Percentiles rank a stretch among this genome's conserved stretches.
Evolutionary conservation across 768 basidiomycete species (phyloP).

Genomic region (Podaxis sp.): DNA sequence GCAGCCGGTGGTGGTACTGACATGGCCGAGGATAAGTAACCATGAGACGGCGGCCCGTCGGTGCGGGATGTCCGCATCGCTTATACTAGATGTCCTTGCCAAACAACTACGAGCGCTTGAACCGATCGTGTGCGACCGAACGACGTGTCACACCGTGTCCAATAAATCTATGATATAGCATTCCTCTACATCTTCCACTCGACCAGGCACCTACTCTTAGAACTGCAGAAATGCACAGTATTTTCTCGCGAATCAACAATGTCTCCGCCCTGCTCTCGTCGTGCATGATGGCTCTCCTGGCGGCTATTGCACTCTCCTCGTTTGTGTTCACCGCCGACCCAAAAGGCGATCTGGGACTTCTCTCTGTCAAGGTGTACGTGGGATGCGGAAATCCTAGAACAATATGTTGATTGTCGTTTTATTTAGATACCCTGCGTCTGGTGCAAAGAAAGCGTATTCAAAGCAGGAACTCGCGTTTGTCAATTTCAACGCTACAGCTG

Average conservation of each 20-base stretch:
- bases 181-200: slow-evolving; percentile 2
- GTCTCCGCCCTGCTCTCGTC: slow-evolving; percentile 71
- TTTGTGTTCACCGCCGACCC: slow-evolving; percentile 61
- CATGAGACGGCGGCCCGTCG: background rate
- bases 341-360: slow-evolving; percentile 55
- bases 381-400: background rate
- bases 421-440: slow-evolving; percentile 46
- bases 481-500: slow-evolving; percentile 79
- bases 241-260: slow-evolving; percentile 72
- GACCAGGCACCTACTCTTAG: background rate
- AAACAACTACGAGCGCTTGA: slow-evolving; percentile 16
- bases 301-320: slow-evolving; percentile 71
- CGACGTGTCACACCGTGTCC: slow-evolving; percentile 14
- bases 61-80: background rate
- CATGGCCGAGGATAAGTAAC: slow-evolving; percentile 8
- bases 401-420: background rate
- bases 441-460: slow-evolving; percentile 46
- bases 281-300: slow-evolving; percentile 71
- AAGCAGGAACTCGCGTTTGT: slow-evolving; percentile 80
- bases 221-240: slow-evolving; percentile 58
- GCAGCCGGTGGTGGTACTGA: slow-evolving; percentile 41
- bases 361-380: slow-evolving; percentile 76
- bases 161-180: slow-evolving; percentile 4
- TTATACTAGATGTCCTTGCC: slow-evolving; percentile 9
- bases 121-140: background rate